Evolutionary conservation across 257 asterid species (phyloP).

Genomic region (Salvia rosmarinus): DNA sequence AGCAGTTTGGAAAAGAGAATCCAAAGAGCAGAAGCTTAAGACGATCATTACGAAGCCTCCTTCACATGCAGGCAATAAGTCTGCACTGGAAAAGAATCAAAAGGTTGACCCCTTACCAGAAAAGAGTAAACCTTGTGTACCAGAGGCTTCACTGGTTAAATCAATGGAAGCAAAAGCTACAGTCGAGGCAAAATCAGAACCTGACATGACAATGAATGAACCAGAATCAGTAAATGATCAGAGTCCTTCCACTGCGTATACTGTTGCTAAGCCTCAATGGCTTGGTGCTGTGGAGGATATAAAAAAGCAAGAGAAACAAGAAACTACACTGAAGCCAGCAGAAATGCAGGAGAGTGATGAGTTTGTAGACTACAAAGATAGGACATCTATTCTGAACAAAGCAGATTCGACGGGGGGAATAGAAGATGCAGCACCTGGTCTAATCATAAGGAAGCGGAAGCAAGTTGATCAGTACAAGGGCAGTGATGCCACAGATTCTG

Average conservation of each 20-base stretch:
- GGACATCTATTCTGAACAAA: constrained; percentile 54
- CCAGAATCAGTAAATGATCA: constrained; percentile 40
- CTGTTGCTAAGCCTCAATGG: constrained; percentile 83
- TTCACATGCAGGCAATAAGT: constrained; percentile 34
- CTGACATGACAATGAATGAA: constrained; percentile 44
- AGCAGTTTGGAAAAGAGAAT: constrained; percentile 71
- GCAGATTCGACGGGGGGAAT: constrained; percentile 48
- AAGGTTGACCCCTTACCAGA: constrained; percentile 27
- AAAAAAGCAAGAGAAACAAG: constrained; percentile 63
- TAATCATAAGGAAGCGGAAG: constrained; percentile 89
- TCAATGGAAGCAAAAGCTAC: constrained; percentile 41
- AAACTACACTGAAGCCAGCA: constrained; percentile 38
- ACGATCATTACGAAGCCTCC: constrained; percentile 26
- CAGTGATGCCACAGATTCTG: constrained; percentile 50
- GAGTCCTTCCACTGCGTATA: constrained; percentile 43
- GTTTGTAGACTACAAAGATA: constrained; percentile 87
- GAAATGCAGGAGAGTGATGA: constrained; percentile 61
- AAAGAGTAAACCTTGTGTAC: constrained; percentile 38
- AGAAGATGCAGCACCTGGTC: constrained; percentile 95
- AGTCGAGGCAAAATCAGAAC: constrained; percentile 42
- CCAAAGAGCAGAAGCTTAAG: constrained; percentile 49
- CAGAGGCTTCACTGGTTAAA: constrained; percentile 39
- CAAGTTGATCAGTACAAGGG: constrained; percentile 49
- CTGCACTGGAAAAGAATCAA: constrained; percentile 34
- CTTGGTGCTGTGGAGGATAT: constrained; percentile 82